These are phyloP conservation scores for Boletus eberwhitei DNA, from an alignment of 768 basidiomycete genomes.

Conservation along the genomic window DNA sequence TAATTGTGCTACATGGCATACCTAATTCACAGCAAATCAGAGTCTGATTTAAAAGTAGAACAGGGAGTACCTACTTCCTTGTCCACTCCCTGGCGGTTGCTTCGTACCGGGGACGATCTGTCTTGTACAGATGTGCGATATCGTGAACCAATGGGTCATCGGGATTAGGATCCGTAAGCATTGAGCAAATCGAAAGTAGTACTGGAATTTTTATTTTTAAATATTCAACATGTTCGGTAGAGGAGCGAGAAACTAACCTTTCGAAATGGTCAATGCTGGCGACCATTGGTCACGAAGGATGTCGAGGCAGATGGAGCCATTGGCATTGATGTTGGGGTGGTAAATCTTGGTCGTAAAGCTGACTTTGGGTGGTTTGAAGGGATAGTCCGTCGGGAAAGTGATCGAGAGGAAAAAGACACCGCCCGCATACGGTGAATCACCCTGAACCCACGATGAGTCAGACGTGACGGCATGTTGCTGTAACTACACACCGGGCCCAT, in stretches of 20 bases:
- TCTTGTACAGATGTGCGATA: conserved; percentile 99
- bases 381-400: conserved; percentile 95
- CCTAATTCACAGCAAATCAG: conserved; percentile 21
- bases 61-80: conserved; percentile 74
- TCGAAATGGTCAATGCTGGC: conserved; percentile 97
- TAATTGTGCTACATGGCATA: conserved; percentile 51
- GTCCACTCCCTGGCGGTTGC: conserved; percentile 99
- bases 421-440: conserved; percentile 97
- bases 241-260: conserved; percentile 56
- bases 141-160: conserved; percentile 99
- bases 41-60: neutral
- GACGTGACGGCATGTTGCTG: conserved; percentile 1
- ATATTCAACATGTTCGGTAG: neutral
- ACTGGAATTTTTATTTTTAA: too few relatives aligned
- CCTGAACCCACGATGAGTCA: conserved; percentile 46
- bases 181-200: conserved; percentile 95
- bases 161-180: conserved; percentile 99
- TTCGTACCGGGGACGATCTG: conserved; percentile 94
- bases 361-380: conserved; percentile 99
- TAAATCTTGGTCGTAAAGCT: conserved; percentile 99
- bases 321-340: conserved; percentile 99
- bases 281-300: conserved; percentile 99
- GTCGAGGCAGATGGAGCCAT: conserved; percentile 98
- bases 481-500: conserved; percentile 87
- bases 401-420: conserved; percentile 99